A percentile compares a stretch with the other conserved stretches of the same genome.
phyloP scores from a whole-genome alignment of 495 filamentous ascomycete genomes.

The Penicillium dipodomyicola region DNA sequence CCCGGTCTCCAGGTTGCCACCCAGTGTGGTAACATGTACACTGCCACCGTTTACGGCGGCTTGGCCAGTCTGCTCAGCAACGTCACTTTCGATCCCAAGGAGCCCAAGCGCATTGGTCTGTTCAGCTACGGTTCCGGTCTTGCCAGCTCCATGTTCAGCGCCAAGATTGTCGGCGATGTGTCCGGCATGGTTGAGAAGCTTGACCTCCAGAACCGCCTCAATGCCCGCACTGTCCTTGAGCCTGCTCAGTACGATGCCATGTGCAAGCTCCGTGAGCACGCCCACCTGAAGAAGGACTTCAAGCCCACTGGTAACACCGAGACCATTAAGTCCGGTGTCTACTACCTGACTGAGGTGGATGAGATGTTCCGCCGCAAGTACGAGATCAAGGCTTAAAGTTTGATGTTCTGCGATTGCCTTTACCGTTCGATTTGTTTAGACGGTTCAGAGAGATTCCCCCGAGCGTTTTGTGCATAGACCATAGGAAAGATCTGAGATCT shows the following conservation, averaged over 20 bases:
- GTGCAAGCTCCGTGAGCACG: conserved; percentile 90
- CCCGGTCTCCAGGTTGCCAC: conserved; percentile 85
- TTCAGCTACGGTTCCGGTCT: conserved; percentile 97
- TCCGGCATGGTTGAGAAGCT: conserved; percentile 73
- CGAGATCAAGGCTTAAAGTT: conserved; percentile 72
- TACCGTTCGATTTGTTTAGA: conserved; percentile 39
- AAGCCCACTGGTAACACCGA: conserved; percentile 73
- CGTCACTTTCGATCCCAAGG: conserved; percentile 63
- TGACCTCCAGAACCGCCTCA: conserved; percentile 74
- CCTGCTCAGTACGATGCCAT: conserved; percentile 92
- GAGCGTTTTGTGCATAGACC: conserved; percentile 37
- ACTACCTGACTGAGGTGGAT: conserved; percentile 87
- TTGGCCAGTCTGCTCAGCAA: conserved; percentile 75
- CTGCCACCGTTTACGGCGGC: conserved; percentile 87
- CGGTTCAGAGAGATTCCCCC: conserved; percentile 43
- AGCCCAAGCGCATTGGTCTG: conserved; percentile 83
- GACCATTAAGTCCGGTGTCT: conserved; percentile 73
- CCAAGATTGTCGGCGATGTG: conserved; percentile 77
- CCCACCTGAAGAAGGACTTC: conserved; percentile 90
- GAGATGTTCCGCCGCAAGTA: conserved; percentile 95
- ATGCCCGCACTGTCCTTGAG: conserved; percentile 64
- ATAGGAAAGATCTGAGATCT: conserved; percentile 17
- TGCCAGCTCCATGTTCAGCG: conserved; percentile 84
- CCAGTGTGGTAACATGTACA: conserved; percentile 99
- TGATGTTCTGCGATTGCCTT: conserved; percentile 26